Conservation (phyloP, 345 rosid species). For the Mangifera indica region DNA sequence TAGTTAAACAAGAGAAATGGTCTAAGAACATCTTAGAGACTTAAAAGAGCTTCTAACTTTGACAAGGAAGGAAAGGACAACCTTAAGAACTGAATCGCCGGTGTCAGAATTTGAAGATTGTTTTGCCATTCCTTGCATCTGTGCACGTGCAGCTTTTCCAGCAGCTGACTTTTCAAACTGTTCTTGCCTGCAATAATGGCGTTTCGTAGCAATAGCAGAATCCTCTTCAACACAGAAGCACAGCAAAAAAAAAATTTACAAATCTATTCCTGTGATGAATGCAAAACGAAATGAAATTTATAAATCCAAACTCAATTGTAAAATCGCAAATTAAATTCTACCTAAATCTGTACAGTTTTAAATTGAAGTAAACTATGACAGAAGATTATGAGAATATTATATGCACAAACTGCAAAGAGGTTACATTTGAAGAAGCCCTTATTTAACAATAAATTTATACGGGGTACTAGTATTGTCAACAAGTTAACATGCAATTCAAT, state of each 20-base stretch:
- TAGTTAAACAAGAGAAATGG: neutral
- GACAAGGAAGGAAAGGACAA: constrained; percentile 14
- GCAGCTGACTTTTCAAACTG: constrained; percentile 83
- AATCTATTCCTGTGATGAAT: neutral
- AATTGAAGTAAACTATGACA: neutral
- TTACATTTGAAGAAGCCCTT: neutral
- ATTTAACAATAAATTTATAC: neutral
- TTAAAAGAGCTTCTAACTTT: neutral
- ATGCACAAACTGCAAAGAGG: neutral
- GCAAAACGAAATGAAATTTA: neutral
- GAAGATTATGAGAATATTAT: neutral
- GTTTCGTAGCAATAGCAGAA: too few relatives aligned
- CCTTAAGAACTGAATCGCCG: constrained; percentile 93
- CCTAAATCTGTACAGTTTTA: neutral
- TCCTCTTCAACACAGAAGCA: neutral
- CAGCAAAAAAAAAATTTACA: neutral
- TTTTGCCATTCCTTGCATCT: constrained; percentile 67
- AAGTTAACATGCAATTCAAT: neutral
- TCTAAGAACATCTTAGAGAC: neutral
- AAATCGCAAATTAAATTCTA: neutral
- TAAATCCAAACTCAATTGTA: neutral
- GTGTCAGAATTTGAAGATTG: constrained; percentile 62
- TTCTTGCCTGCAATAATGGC: constrained; percentile 60
- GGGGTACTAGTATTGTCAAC: neutral
- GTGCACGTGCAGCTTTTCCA: constrained; percentile 90